Percentiles rank a stretch among this genome's conserved stretches.
phyloP scores from a whole-genome alignment of 2,329 filamentous ascomycete species.

The Cladosporium austrohemisphaericum region DNA sequence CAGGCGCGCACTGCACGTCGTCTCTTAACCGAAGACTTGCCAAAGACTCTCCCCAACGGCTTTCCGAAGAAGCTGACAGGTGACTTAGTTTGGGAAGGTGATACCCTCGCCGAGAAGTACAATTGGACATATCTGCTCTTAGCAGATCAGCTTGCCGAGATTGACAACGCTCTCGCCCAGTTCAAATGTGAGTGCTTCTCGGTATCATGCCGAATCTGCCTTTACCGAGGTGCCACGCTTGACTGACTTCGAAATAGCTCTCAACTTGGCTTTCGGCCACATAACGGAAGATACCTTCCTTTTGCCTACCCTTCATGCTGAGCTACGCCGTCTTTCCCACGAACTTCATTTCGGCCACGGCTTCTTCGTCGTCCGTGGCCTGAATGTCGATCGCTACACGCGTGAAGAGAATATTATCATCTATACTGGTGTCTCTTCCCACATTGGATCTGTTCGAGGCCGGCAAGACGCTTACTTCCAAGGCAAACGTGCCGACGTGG shows the following conservation, averaged over 20 bases:
- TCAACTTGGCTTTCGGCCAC: constrained; percentile 46
- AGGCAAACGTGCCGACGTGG: constrained; percentile 34
- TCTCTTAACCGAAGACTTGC: constrained; percentile 39
- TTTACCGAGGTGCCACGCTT: too few species aligned
- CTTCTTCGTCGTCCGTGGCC: constrained; percentile 62
- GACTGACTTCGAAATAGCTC: constrained; percentile 39
- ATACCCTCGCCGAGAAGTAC: constrained; percentile 45
- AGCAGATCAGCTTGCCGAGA: constrained; percentile 47
- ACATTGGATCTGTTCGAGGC: constrained; percentile 57
- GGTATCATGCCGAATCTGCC: not conserved
- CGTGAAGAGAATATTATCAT: constrained; percentile 61
- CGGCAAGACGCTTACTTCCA: constrained; percentile 36
- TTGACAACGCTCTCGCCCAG: constrained; percentile 42
- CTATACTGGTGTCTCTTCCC: constrained; percentile 62
- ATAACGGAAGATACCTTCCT: constrained; percentile 58
- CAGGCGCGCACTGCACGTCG: constrained; percentile 47
- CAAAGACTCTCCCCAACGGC: constrained; percentile 43
- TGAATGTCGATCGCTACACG: constrained; percentile 55
- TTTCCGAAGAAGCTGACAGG: constrained; percentile 50
- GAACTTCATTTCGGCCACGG: constrained; percentile 60
- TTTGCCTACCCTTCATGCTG: constrained; percentile 54
- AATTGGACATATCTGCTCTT: constrained; percentile 54
- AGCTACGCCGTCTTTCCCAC: constrained; percentile 50
- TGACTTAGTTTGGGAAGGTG: constrained; percentile 56
- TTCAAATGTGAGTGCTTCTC: constrained; percentile 36